Percentiles rank a stretch among this genome's conserved stretches.
Conservation (phyloP, 179 eudicot genomes). For the Dionaea muscipula region DNA sequence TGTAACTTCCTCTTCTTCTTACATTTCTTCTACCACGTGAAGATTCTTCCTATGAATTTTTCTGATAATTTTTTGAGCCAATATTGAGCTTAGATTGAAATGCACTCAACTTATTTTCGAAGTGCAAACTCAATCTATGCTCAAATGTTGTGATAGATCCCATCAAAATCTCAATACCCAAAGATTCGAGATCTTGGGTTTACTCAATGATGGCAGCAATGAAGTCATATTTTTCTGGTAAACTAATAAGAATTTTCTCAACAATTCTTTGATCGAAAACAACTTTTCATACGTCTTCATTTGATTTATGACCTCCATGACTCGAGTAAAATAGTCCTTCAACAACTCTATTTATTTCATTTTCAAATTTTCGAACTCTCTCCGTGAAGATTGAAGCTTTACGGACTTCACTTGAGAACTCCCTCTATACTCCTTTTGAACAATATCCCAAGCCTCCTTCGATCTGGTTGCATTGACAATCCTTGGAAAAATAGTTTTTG, state of each 20-base stretch:
- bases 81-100: too few relatives aligned
- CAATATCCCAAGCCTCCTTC: conserved; percentile 14
- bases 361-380: conserved; percentile 12
- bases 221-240: background rate
- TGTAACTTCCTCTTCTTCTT: too few relatives aligned
- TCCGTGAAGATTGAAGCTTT: conserved; percentile 2
- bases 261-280: conserved; percentile 1
- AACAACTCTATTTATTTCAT: conserved; percentile 7
- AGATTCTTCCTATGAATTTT: too few relatives aligned
- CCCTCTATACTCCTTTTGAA: conserved; percentile 6
- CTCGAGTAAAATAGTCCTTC: conserved; percentile 3
- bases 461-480: conserved; percentile 7
- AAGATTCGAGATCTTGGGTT: too few relatives aligned
- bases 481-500: conserved; percentile 4
- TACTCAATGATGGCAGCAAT: conserved; percentile 3
- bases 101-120: too few relatives aligned
- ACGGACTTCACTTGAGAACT: background rate
- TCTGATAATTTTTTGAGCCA: too few relatives aligned
- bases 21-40: too few relatives aligned
- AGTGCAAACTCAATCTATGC: background rate
- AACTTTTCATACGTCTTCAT: conserved; percentile 10
- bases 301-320: conserved; percentile 6
- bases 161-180: too few relatives aligned
- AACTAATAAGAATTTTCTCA: conserved; percentile 9
- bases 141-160: conserved; percentile 8